Evolutionary conservation across 2,329 filamentous ascomycete genomes (phyloP), one percentile per base, ranked within the genome.

Genomic region (Colletotrichum sojae): DNA sequence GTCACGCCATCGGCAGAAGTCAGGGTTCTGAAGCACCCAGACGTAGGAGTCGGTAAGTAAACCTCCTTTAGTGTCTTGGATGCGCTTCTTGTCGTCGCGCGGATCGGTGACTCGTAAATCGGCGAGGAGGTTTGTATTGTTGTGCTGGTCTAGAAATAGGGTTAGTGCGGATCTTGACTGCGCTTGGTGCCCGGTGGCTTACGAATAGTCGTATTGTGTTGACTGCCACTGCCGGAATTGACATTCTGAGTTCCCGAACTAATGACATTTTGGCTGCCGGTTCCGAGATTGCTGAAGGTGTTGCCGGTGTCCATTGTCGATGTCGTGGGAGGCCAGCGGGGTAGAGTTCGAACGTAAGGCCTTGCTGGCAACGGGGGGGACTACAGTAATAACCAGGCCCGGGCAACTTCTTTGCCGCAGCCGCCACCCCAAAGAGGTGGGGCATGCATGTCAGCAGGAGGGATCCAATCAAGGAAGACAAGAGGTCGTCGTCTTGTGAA

Each of bases 331-430:
- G 43, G n/a, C 43, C 18, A 46, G 43, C 43, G 43, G 6, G 43
- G 15, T 46, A 46, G 43, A 46, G 43, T 46, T 46, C 43, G 43
- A 46, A 46, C 43, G 13, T 46, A 15, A 16, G 43, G 13, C 43
- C 43, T 15, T 46, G 43, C n/a, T 46, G 43, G 43, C n/a, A 46
- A 46, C n/a, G 16, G 43, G 43, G 43, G 6, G 43, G 43, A n/a
- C 43, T 46, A 46, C 43, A 46, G 43, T 16, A 46, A 46, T 46
- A 46, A 46, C 43, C 43, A 46, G 43, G 43, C 43, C 43, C 43
- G 43, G 43, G 43, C 43, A 46, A 46, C 43, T 46, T 46, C 43
- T 43, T 4, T 43, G 40, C 40, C 40, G 40, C 16, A 43, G 40
- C 40, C 40, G 16, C 12, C 40, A 43, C n/a, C n/a, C n/a, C n/a